Percentiles rank a stretch among this genome's conserved stretches.
phyloP scores from a whole-genome alignment of 176 grass and related monocot genomes.

The Phyllostachys edulis region DNA sequence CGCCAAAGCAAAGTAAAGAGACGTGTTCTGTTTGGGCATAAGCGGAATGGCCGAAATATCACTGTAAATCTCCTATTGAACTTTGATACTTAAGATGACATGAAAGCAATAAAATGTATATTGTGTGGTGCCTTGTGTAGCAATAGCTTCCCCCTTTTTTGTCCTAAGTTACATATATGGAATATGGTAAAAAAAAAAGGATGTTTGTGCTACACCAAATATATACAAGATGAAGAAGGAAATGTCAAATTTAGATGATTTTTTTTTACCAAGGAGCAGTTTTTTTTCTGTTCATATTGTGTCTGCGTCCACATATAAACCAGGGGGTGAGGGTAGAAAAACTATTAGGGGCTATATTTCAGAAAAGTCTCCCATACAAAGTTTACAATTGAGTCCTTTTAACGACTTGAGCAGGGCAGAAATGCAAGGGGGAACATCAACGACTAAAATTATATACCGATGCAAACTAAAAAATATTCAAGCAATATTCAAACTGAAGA shows the following conservation, averaged over 20 bases:
- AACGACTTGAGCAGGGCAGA: neutral
- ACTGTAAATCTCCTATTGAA: slow-evolving; percentile 47
- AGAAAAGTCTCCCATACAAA: neutral
- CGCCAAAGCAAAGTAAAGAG: slow-evolving; percentile 36
- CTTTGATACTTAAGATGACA: slow-evolving; percentile 25
- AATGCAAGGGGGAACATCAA: neutral
- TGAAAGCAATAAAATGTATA: slow-evolving; percentile 50
- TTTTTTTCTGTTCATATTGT: neutral
- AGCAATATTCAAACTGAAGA: slow-evolving; percentile 20
- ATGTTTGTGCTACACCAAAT: neutral
- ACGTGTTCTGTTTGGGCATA: slow-evolving; percentile 13
- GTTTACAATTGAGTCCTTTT: neutral
- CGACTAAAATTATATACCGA: neutral
- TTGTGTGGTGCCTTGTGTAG: neutral
- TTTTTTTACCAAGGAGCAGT: neutral
- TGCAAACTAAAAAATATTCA: neutral
- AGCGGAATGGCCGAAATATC: neutral
- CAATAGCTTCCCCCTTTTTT: neutral
- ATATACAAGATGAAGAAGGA: neutral
- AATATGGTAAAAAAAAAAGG: neutral
- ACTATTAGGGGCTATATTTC: neutral
- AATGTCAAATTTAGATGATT: neutral
- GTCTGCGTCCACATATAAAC: neutral
- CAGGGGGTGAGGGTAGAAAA: neutral
- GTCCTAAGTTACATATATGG: neutral